These are phyloP conservation scores for Schoenoplectus triqueter DNA, from an alignment of 202 grass and related monocot species.

Conservation along the genomic window DNA sequence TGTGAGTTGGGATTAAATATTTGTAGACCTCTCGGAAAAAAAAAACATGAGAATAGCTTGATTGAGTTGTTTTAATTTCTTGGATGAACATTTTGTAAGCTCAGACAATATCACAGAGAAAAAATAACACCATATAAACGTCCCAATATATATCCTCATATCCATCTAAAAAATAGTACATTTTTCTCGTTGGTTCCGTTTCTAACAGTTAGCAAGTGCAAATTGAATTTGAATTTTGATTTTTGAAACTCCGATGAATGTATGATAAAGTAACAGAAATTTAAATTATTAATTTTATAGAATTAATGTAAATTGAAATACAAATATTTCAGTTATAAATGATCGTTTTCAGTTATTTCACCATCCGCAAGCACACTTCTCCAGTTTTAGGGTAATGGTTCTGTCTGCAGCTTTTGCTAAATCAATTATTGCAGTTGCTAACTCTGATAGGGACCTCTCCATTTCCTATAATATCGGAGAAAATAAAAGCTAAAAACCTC, in stretches of 20 bases:
- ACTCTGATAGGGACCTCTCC: conserved; percentile 14
- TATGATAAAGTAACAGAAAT: too few species aligned
- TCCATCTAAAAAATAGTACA: conserved; percentile 6
- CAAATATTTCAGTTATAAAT: too few species aligned
- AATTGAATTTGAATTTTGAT: conserved; percentile 14
- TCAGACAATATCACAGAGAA: neutral
- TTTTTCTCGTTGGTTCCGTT: conserved; percentile 6
- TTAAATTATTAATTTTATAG: too few species aligned
- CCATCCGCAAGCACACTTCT: neutral
- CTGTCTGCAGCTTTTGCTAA: neutral
- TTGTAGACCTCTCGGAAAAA: neutral
- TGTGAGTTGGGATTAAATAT: too few species aligned
- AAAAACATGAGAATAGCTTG: neutral
- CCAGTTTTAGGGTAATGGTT: neutral
- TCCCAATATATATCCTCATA: neutral
- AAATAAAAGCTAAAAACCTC: conserved; percentile 26
- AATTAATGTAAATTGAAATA: too few species aligned
- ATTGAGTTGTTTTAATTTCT: neutral
- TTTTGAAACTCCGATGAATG: neutral
- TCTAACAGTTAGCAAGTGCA: neutral
- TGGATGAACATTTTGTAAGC: neutral
- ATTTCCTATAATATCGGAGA: neutral
- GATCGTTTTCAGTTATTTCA: too few species aligned
- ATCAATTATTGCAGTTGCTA: neutral
- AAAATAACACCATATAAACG: neutral